Evolutionary conservation across 2,329 filamentous ascomycete species (phyloP).

Genomic region (Ophiostoma populinum): DNA sequence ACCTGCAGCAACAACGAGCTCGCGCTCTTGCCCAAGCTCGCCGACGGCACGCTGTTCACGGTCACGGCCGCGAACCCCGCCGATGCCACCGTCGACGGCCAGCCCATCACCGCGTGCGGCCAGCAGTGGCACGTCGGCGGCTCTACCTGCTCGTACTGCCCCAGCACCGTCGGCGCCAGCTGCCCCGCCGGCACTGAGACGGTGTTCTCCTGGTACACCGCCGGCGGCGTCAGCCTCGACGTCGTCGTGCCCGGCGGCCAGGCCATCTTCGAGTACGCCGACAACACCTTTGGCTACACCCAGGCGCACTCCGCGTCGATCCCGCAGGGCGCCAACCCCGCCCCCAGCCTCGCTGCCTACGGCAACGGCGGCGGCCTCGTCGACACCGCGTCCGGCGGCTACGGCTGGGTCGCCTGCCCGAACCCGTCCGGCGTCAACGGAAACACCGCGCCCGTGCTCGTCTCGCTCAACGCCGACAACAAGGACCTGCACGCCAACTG

Average conservation of each 20-base stretch:
- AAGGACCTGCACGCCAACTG: constrained; percentile 12
- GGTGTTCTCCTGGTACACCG: constrained; percentile 11
- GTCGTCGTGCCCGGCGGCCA: constrained; percentile 19
- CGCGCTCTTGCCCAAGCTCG: constrained; percentile 11
- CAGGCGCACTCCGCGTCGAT: constrained; percentile 19
- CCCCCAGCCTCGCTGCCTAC: constrained; percentile 16
- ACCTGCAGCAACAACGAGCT: constrained; percentile 15
- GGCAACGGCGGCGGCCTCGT: constrained; percentile 18
- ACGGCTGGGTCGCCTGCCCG: constrained; percentile 17
- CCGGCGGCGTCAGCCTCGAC: constrained; percentile 13
- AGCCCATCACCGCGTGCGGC: constrained; percentile 15
- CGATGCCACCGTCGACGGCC: constrained; percentile 14
- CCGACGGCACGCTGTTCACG: constrained; percentile 12
- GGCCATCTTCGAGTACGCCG: constrained; percentile 14
- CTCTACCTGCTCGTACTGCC: constrained; percentile 18
- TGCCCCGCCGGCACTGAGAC: constrained; percentile 17
- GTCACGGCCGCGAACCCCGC: constrained; percentile 18
- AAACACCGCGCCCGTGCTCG: constrained; percentile 12
- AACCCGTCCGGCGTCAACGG: constrained; percentile 10
- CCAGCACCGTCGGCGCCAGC: constrained; percentile 7
- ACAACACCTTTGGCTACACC: constrained; percentile 17
- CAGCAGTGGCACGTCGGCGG: constrained; percentile 13
- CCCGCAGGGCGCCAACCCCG: constrained; percentile 14
- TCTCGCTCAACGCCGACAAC: constrained; percentile 15
- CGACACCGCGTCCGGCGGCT: constrained; percentile 17